Evolutionary conservation across 805 yeast species (phyloP).

Genomic region (Saccharomyces eubayanus): DNA sequence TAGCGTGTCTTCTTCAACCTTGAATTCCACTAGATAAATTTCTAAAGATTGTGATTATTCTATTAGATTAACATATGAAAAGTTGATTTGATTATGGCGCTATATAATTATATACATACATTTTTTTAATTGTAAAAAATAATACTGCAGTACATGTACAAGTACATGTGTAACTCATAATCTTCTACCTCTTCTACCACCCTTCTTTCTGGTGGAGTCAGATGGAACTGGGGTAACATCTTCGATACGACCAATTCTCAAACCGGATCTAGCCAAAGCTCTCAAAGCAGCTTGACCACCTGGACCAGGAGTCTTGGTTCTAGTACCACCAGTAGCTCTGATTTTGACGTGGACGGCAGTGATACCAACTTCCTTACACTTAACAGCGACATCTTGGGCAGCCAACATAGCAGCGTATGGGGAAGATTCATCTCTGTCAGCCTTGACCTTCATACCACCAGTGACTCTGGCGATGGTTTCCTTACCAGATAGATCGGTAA

Average conservation of each 20-base stretch:
- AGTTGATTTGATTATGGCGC: background rate
- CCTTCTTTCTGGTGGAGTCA: slow-evolving; percentile 99
- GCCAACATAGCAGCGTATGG: slow-evolving; percentile 99
- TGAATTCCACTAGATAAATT: background rate
- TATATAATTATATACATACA: background rate
- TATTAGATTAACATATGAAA: background rate
- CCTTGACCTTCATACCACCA: slow-evolving; percentile 99
- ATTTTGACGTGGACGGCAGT: slow-evolving; percentile 99
- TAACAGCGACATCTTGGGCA: slow-evolving; percentile 98
- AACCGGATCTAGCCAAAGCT: slow-evolving; percentile 99
- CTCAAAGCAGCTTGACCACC: slow-evolving; percentile 99
- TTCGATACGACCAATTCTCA: slow-evolving; percentile 99
- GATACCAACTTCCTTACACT: slow-evolving; percentile 99
- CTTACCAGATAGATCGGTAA: slow-evolving; percentile 98
- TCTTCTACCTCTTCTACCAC: slow-evolving; percentile 99
- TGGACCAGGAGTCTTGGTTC: slow-evolving; percentile 99
- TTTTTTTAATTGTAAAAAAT: background rate
- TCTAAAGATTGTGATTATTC: background rate
- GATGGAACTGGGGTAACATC: slow-evolving; percentile 99
- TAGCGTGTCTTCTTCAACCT: too few relatives aligned
- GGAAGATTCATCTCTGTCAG: slow-evolving; percentile 99
- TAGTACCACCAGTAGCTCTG: slow-evolving; percentile 99
- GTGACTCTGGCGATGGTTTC: slow-evolving; percentile 99
- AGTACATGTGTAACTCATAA: slow-evolving; percentile 41
- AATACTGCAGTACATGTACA: background rate